phyloP scores from a whole-genome alignment of 805 yeast species.

The Saturnispora ahearnii region DNA sequence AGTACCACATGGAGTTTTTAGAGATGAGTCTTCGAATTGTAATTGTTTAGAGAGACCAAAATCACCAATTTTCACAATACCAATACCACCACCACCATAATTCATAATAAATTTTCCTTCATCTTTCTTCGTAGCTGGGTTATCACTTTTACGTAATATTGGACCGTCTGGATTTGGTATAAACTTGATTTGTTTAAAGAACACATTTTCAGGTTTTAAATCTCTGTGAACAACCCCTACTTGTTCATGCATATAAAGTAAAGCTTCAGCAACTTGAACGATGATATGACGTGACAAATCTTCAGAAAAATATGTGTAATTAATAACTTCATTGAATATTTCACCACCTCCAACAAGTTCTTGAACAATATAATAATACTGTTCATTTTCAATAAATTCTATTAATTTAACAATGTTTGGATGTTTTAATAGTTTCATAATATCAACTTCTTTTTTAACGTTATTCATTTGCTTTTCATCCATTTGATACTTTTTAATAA shows the following conservation, averaged over 20 bases:
- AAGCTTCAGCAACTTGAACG: constrained; percentile 58
- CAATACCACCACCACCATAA: constrained; percentile 90
- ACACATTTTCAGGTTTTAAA: constrained; percentile 70
- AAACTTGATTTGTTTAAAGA: constrained; percentile 52
- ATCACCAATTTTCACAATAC: constrained; percentile 84
- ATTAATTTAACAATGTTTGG: constrained; percentile 57
- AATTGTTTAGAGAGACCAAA: constrained; percentile 91
- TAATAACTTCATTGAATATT: constrained; percentile 69
- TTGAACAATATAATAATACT: constrained; percentile 59
- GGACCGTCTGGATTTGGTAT: constrained; percentile 30
- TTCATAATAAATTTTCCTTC: constrained; percentile 80
- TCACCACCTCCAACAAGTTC: constrained; percentile 75
- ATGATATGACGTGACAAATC: constrained; percentile 65
- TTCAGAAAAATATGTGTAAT: constrained; percentile 68
- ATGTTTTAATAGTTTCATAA: constrained; percentile 58
- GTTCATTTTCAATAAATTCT: constrained; percentile 55
- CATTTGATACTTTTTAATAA: constrained; percentile 61
- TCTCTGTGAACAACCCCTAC: constrained; percentile 79
- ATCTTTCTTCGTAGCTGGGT: constrained; percentile 59
- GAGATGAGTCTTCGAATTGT: constrained; percentile 55
- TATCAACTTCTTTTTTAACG: constrained; percentile 71
- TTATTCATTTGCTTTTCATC: constrained; percentile 54
- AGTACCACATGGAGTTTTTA: constrained; percentile 95
- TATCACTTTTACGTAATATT: constrained; percentile 53
- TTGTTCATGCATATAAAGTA: constrained; percentile 60